Conservation (phyloP, 345 rosid genomes). For the Mangifera indica region DNA sequence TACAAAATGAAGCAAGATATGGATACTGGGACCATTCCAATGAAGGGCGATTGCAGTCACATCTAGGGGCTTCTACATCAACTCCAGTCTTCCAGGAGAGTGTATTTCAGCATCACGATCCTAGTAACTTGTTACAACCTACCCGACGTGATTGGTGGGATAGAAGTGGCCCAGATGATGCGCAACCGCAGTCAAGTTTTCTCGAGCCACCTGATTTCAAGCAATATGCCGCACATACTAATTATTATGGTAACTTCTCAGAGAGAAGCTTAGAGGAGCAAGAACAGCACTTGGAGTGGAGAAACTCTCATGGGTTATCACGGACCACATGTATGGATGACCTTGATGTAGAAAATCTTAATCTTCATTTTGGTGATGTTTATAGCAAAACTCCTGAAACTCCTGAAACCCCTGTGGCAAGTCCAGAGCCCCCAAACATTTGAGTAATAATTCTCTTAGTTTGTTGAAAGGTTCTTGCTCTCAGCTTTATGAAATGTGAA, state of each 20-base stretch:
- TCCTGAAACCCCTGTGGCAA: constrained; percentile 43
- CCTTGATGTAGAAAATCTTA: constrained; percentile 48
- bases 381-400: constrained; percentile 70
- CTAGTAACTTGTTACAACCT: constrained; percentile 32
- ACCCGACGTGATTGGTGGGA: constrained; percentile 79
- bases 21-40: constrained; percentile 33
- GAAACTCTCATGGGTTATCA: constrained; percentile 12
- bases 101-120: constrained; percentile 55
- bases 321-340: constrained; percentile 19
- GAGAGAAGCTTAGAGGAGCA: constrained; percentile 54
- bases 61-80: constrained; percentile 73
- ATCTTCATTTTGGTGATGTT: constrained; percentile 81
- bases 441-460: constrained; percentile 8
- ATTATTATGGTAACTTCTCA: constrained; percentile 30
- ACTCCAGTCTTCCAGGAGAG: constrained; percentile 68
- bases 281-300: constrained; percentile 42
- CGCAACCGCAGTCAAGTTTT: constrained; percentile 45
- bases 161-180: constrained; percentile 38
- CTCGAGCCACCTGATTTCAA: constrained; percentile 80
- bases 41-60: constrained; percentile 40
- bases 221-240: constrained; percentile 18
- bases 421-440: constrained; percentile 29
- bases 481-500: constrained; percentile 28
- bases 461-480: not conserved
- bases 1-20: constrained; percentile 29